Percentiles rank a stretch among this genome's conserved stretches.
Conservation (phyloP, 2,329 filamentous ascomycete species). For the Paracamarosporium sp. region DNA sequence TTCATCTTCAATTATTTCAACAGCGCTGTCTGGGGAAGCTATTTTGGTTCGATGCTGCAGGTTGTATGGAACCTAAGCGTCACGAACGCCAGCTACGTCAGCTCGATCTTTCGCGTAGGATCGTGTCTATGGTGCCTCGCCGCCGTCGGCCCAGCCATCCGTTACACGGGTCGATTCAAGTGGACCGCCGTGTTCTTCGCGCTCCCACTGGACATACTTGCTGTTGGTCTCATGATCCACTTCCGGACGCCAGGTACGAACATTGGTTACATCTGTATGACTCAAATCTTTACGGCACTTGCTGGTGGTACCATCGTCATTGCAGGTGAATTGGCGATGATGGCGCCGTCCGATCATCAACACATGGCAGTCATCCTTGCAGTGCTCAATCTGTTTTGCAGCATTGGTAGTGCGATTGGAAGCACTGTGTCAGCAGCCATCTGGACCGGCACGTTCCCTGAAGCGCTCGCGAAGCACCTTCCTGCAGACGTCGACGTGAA, state of each 20-base stretch:
- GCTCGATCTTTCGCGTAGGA: constrained; percentile 39
- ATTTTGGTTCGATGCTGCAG: constrained; percentile 47
- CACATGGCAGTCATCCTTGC: constrained; percentile 56
- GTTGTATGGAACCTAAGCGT: constrained; percentile 37
- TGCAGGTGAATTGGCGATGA: constrained; percentile 25
- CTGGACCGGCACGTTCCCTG: constrained; percentile 65
- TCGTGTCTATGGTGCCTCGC: constrained; percentile 20
- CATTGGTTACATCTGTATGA: constrained; percentile 40
- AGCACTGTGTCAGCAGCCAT: constrained; percentile 65
- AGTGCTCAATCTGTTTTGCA: constrained; percentile 63
- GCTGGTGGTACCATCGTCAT: constrained; percentile 32
- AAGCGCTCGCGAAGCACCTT: constrained; percentile 53
- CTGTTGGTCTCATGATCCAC: constrained; percentile 32
- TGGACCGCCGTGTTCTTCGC: constrained; percentile 20
- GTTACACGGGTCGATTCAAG: constrained; percentile 20
- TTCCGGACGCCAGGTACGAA: constrained; percentile 28
- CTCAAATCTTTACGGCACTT: constrained; percentile 35
- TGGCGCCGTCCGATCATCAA: constrained; percentile 38
- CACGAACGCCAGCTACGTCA: constrained; percentile 40
- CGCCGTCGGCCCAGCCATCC: constrained; percentile 8
- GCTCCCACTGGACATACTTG: constrained; percentile 27
- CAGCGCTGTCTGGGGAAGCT: no score
- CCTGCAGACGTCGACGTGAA: constrained; percentile 50
- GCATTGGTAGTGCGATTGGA: constrained; percentile 57
- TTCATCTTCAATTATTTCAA: constrained; percentile 39